A percentile compares a stretch with the other conserved stretches of the same genome.
Evolutionary conservation across 2,329 filamentous ascomycete species (phyloP).

Genomic region (Aplosporella prunicola): DNA sequence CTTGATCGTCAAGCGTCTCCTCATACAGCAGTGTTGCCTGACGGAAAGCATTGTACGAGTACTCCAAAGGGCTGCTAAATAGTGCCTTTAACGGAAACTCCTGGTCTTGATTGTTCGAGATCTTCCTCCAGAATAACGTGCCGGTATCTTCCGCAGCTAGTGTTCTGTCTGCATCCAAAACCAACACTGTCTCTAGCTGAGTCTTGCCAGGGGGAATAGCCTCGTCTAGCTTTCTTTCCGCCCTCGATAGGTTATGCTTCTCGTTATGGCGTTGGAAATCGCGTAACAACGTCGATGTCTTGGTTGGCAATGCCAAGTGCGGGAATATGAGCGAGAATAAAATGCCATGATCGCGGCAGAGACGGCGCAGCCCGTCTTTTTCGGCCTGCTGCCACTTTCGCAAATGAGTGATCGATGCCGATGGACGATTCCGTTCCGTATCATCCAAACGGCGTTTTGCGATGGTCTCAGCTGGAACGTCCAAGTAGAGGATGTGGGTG

Average conservation of each 20-base stretch:
- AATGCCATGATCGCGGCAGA: slow-evolving; percentile 40
- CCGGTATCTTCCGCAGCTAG: slow-evolving; percentile 44
- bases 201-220: slow-evolving; percentile 16
- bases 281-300: slow-evolving; percentile 21
- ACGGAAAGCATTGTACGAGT: slow-evolving; percentile 47
- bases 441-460: slow-evolving; percentile 32
- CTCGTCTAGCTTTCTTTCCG: slow-evolving; percentile 25
- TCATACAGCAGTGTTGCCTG: slow-evolving; percentile 47
- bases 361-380: slow-evolving; percentile 29
- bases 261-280: slow-evolving; percentile 34
- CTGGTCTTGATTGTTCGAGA: too few relatives aligned
- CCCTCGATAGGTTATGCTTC: slow-evolving; percentile 28
- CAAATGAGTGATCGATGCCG: slow-evolving; percentile 30
- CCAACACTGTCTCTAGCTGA: slow-evolving; percentile 37
- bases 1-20: slow-evolving; percentile 29
- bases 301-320: not conserved
- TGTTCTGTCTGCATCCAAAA: slow-evolving; percentile 52
- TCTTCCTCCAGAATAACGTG: slow-evolving; percentile 39
- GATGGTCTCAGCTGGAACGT: slow-evolving; percentile 31
- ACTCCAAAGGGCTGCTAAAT: slow-evolving; percentile 39
- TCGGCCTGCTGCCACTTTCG: slow-evolving; percentile 42
- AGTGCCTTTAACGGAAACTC: slow-evolving; percentile 34
- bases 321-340: slow-evolving; percentile 32
- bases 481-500: slow-evolving; percentile 52
- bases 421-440: slow-evolving; percentile 25